Percentiles rank a stretch among this genome's conserved stretches.
Conservation (phyloP, 495 filamentous ascomycete species). For the Ramalina peruviana region DNA sequence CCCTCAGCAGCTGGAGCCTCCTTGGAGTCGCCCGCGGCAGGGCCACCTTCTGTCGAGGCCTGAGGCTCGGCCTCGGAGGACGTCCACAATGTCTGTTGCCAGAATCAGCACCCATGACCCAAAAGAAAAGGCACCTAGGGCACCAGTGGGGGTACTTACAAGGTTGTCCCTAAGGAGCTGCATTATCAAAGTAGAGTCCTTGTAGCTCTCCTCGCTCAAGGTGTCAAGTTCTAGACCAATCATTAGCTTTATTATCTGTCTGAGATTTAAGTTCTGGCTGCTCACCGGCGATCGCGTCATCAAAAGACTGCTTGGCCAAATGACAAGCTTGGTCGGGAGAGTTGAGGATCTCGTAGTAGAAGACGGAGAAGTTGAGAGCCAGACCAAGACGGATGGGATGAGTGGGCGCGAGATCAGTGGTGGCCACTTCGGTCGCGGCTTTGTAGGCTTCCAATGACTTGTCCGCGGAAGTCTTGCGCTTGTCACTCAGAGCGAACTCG, state of each 20-base stretch:
- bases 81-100: conserved; percentile 86
- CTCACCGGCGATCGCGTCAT: conserved; percentile 94
- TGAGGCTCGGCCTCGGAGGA: conserved; percentile 88
- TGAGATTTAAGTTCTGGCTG: conserved; percentile 8
- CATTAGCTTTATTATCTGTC: conserved; percentile 13
- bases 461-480: conserved; percentile 92
- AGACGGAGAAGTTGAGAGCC: conserved; percentile 98
- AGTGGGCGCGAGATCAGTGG: conserved; percentile 93
- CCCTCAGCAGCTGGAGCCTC: conserved; percentile 30
- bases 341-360: conserved; percentile 99
- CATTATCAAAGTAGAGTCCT: conserved; percentile 99
- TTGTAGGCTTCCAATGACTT: conserved; percentile 98
- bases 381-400: conserved; percentile 98
- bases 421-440: conserved; percentile 90
- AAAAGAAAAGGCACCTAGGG: no score
- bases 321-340: conserved; percentile 98
- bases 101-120: conserved; percentile 6
- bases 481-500: conserved; percentile 95
- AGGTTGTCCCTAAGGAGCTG: conserved; percentile 97
- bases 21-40: conserved; percentile 47
- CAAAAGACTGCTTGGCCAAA: conserved; percentile 97
- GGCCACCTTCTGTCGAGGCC: conserved; percentile 35
- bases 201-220: conserved; percentile 98
- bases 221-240: conserved; percentile 73
- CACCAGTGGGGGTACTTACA: conserved; percentile 39